These are phyloP conservation scores for Pseudocercospora ulei DNA, from an alignment of 2,329 filamentous ascomycete genomes.

Conservation along the genomic window DNA sequence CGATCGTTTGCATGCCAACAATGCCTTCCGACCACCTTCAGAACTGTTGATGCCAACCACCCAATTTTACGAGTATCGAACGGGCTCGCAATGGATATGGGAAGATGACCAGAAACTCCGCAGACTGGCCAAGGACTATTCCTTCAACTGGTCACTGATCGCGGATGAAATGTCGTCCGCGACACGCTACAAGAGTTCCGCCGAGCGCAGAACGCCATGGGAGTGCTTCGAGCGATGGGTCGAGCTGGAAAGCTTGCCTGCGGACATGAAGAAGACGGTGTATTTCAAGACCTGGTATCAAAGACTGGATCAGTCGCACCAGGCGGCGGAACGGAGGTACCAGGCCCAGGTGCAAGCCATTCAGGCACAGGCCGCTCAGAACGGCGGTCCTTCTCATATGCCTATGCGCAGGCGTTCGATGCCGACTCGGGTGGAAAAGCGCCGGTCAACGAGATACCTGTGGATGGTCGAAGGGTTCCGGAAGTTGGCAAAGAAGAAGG, in stretches of 20 bases:
- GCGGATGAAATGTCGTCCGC: conserved; percentile 65
- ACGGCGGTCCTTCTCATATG: conserved; percentile 39
- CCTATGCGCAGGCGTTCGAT: conserved; percentile 60
- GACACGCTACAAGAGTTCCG: conserved; percentile 70
- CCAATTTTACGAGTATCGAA: conserved; percentile 78
- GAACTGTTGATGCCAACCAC: conserved; percentile 85
- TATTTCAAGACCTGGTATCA: conserved; percentile 75
- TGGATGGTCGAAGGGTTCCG: conserved; percentile 89
- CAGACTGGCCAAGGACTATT: conserved; percentile 76
- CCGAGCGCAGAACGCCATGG: conserved; percentile 88
- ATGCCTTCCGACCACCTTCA: conserved; percentile 85
- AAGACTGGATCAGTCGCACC: conserved; percentile 53
- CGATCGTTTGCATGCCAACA: conserved; percentile 79
- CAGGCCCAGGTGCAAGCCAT: conserved; percentile 47
- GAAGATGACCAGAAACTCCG: conserved; percentile 85
- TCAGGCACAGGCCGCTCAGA: conserved; percentile 43
- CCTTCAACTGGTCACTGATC: conserved; percentile 96
- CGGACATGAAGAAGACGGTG: conserved; percentile 87
- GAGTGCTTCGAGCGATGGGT: conserved; percentile 98
- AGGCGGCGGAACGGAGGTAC: conserved; percentile 50
- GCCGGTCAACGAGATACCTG: conserved; percentile 75
- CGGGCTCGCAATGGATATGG: conserved; percentile 81
- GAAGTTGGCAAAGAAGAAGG: conserved; percentile 88
- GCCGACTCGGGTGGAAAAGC: conserved; percentile 74
- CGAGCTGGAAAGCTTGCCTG: conserved; percentile 75